Conservation (phyloP, 306 rosid genomes). For the Rosa rugosa region DNA sequence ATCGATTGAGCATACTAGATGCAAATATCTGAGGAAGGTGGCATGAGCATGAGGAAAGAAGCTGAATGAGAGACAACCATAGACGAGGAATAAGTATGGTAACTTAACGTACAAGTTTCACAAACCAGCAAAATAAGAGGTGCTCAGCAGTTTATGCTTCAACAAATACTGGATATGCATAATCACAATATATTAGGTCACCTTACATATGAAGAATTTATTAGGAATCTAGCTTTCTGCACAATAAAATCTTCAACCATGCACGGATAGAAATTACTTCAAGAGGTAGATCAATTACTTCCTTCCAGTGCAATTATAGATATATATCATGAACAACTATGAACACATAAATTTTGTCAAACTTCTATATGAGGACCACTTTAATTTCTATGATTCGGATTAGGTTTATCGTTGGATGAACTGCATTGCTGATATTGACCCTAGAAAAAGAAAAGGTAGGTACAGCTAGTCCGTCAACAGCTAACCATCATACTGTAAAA, state of each 20-base stretch:
- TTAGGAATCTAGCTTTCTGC: neutral
- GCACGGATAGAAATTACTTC: too few relatives aligned
- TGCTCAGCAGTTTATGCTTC: neutral
- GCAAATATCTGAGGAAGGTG: constrained; percentile 92
- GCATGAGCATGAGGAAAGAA: constrained; percentile 86
- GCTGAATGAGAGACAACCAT: constrained; percentile 50
- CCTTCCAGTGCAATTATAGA: neutral
- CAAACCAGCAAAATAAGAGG: neutral
- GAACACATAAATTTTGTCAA: neutral
- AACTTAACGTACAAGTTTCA: neutral
- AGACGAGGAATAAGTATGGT: neutral
- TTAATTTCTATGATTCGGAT: too few relatives aligned
- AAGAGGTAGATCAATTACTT: neutral
- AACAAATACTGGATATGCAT: neutral
- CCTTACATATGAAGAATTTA: neutral
- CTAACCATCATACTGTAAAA: too few relatives aligned
- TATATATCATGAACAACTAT: neutral
- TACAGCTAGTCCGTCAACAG: too few relatives aligned
- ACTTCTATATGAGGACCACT: neutral
- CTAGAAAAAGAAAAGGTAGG: too few relatives aligned
- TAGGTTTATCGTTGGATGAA: too few relatives aligned
- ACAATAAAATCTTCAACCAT: neutral
- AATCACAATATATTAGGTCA: neutral
- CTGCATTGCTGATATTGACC: too few relatives aligned
- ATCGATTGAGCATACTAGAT: constrained; percentile 73